Percentiles rank a stretch among this genome's conserved stretches.
Evolutionary conservation across 2,329 filamentous ascomycete species (phyloP).

Genomic region (Raffaelea ambrosiae): DNA sequence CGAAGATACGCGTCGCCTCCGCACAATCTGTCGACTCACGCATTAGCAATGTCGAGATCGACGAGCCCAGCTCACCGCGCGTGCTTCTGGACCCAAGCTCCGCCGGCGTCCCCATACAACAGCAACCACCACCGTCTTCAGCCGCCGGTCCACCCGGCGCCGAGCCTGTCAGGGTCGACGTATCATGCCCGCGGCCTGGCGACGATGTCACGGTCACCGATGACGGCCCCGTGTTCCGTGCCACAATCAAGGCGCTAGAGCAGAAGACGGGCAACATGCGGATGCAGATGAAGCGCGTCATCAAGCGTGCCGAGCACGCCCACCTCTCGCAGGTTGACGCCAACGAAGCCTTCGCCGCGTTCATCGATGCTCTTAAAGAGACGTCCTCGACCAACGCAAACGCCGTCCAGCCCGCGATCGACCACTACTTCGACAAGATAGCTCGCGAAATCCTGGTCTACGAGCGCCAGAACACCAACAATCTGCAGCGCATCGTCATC

Average conservation of each 20-base stretch:
- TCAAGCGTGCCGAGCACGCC: conserved; percentile 89
- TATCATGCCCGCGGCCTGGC: conserved; percentile 74
- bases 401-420: conserved; percentile 90
- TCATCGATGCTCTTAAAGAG: conserved; percentile 80
- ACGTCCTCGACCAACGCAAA: conserved; percentile 87
- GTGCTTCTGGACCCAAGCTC: conserved; percentile 3
- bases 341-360: conserved; percentile 75
- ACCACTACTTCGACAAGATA: conserved; percentile 98
- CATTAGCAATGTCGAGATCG: conserved; percentile 62
- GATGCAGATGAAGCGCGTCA: conserved; percentile 86
- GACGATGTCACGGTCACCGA: conserved; percentile 81
- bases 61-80: conserved; percentile 50
- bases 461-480: conserved; percentile 72
- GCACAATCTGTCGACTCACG: conserved; percentile 79
- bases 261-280: conserved; percentile 96
- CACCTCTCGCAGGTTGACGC: conserved; percentile 70
- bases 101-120: conserved; percentile 16
- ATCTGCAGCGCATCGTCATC: conserved; percentile 88
- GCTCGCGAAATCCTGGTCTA: conserved; percentile 83
- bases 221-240: conserved; percentile 90
- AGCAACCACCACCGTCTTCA: conserved; percentile 15
- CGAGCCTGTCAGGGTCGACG: conserved; percentile 69
- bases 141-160: conserved; percentile 15
- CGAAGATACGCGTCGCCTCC: conserved; percentile 75
- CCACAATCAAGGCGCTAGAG: conserved; percentile 92